Evolutionary conservation across 805 yeast genomes (phyloP), one percentile per base, ranked within the genome.

Genomic region (Candida dendrica): DNA sequence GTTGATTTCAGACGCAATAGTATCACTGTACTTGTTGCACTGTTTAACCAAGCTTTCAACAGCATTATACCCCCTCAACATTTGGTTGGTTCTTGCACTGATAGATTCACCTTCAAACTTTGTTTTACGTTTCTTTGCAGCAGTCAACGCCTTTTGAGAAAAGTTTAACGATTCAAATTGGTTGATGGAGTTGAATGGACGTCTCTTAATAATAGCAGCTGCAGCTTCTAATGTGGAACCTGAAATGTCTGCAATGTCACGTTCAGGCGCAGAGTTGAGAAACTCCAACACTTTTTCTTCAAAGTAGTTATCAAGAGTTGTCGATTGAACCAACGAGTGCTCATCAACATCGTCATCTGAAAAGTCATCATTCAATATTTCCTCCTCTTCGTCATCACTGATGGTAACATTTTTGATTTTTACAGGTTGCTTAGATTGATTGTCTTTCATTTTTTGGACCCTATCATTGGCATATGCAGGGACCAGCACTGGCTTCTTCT

Each of bases 41-140:
- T 79, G 76, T 45, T 79, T 79, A 47, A 93, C 87, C 49, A 93
- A 68, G n/a, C 95, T 83, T 52, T 91, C 98, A 36, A 93, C 95
- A 0, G 98, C 98, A 47, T 81, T 82, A 59, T 93, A 93, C 5
- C 98, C 98, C 53, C 79, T 77, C 47, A 93, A 69, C 14, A 88
- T 82, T 47, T 73, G 66, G 37, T 75, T 75, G 4, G 90, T 75
- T 33, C 76, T 81, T 49, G 83, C 91, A 18, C 88, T 74, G 38
- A 87, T 71, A 55, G 77, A 75, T 51, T 83, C 83, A 10, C 96
- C 96, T 37, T 77, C 75, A 5, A 82, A 69, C 58, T 76, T 78
- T 42, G 63, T 69, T 42, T 65, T 67, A 45, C 66, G 37, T 65
- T 66, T 42, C 58, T 62, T 42, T 53, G 59, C 50, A 17, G 52